Evolutionary conservation across 2,329 filamentous ascomycete species (phyloP), one percentile per base, ranked within the genome.

Genomic region (Pseudocercospora ulei): DNA sequence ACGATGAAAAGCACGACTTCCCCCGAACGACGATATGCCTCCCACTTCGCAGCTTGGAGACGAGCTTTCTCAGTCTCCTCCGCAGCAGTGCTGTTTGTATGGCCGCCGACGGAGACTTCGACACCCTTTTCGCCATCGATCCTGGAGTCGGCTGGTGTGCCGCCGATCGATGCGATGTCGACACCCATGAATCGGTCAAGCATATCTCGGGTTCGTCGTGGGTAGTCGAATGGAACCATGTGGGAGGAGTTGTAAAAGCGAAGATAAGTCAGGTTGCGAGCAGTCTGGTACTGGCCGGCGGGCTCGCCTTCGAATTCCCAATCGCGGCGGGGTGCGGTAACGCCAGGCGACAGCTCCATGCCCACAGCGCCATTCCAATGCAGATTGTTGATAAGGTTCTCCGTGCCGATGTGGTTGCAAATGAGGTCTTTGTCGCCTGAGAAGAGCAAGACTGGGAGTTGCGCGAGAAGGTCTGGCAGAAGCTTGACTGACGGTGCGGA

Each of bases 211-310:
- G 79, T 82, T 44, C 86, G 80, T 31, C 85, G 78, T 1, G 88
- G 80, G 53, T 82, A 82, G 62, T 98, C 88, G 56, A 90, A 96
- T 1, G 90, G 92, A 1, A 98, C 90, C 90, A 98, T 98, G 63
- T 98, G 90, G 34, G 83, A 93, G 9, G 85, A 78, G 61, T 98
- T 93, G 68, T 93, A 84, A 65, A 96, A 94, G 25, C 92, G 71
- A 19, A 98, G 79, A 58, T 98, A 98, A 1, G 90, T 95, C 45
- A 98, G 66, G 63, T 98, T 98, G 49, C 92, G 78, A 1, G 90
- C 88, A 59, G 86, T 76, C 62, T 98, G 92, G 70, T 88, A 98
- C 57, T 92, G 84, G 14, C 90, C 90, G 3, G 87, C 87, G 1
- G 76, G 66, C 52, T 94, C 75, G 45, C 80, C 83, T 62, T 96